These are phyloP conservation scores for Paramecium octaurelia DNA, from an alignment of 73 alveolate genomes.

Conservation along the genomic window DNA sequence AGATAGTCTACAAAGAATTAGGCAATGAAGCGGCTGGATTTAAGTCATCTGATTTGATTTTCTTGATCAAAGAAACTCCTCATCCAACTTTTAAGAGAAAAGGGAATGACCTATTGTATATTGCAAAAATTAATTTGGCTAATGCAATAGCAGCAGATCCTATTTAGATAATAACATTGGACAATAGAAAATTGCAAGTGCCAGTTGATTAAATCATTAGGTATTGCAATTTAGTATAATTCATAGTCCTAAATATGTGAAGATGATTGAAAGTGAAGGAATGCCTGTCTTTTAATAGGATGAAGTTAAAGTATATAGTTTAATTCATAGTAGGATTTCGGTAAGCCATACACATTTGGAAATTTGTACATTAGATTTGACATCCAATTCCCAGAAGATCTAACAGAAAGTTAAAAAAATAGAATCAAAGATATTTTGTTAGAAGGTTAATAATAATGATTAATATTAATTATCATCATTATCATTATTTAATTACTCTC, in stretches of 20 bases:
- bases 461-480: neutral
- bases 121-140: conserved; percentile 70
- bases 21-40: conserved; percentile 84
- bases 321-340: neutral
- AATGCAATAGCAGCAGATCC: conserved; percentile 85
- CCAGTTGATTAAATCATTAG: conserved; percentile 81
- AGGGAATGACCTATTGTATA: conserved; percentile 81
- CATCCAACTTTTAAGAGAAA: conserved; percentile 76
- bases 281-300: conserved; percentile 83
- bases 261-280: conserved; percentile 83
- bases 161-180: conserved; percentile 61
- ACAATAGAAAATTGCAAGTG: conserved; percentile 46
- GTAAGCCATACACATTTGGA: conserved; percentile 61
- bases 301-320: neutral
- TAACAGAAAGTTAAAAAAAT: conserved; percentile 42
- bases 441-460: conserved; percentile 19
- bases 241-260: conserved; percentile 79
- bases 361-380: conserved; percentile 62
- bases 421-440: neutral
- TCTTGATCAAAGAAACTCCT: conserved; percentile 74
- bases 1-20: conserved; percentile 70
- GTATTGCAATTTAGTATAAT: neutral
- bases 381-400: conserved; percentile 63
- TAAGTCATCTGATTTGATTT: conserved; percentile 72
- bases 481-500: neutral